Evolutionary conservation across 257 asterid genomes (phyloP).

Genomic region (Ophiorrhiza pumila): DNA sequence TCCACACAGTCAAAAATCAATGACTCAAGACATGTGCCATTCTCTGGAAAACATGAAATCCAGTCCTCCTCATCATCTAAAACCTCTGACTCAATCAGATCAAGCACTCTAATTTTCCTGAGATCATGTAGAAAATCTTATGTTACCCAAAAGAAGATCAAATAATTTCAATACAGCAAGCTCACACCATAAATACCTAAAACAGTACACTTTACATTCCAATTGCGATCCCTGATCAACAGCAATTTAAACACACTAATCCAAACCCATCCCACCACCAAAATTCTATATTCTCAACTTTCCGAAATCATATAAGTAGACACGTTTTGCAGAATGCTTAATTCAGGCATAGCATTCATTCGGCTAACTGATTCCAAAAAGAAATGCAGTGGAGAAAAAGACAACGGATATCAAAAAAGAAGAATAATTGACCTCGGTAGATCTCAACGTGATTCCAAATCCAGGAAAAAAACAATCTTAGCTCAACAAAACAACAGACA

Average conservation of each 20-base stretch:
- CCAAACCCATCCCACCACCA: background rate
- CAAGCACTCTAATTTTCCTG: conserved; percentile 53
- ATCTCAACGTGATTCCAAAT: background rate
- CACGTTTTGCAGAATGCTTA: background rate
- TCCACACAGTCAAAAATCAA: conserved; percentile 48
- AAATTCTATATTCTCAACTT: background rate
- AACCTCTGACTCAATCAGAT: conserved; percentile 42
- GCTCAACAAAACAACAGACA: background rate
- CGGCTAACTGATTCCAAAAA: background rate
- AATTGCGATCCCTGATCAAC: background rate
- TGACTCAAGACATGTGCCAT: conserved; percentile 38
- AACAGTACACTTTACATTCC: background rate
- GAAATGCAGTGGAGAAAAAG: background rate
- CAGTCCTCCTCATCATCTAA: conserved; percentile 49
- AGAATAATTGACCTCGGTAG: background rate
- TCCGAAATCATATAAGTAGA: background rate
- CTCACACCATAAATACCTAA: background rate
- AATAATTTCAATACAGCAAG: background rate
- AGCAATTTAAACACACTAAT: background rate
- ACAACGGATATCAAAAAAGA: background rate
- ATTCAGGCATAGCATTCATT: background rate
- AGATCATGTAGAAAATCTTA: conserved; percentile 10
- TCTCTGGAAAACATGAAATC: conserved; percentile 49
- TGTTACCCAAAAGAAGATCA: conserved; percentile 1
- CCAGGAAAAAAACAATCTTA: background rate